phyloP scores from a whole-genome alignment of 1,284 basidiomycete genomes.

The Moniliella sp. region DNA sequence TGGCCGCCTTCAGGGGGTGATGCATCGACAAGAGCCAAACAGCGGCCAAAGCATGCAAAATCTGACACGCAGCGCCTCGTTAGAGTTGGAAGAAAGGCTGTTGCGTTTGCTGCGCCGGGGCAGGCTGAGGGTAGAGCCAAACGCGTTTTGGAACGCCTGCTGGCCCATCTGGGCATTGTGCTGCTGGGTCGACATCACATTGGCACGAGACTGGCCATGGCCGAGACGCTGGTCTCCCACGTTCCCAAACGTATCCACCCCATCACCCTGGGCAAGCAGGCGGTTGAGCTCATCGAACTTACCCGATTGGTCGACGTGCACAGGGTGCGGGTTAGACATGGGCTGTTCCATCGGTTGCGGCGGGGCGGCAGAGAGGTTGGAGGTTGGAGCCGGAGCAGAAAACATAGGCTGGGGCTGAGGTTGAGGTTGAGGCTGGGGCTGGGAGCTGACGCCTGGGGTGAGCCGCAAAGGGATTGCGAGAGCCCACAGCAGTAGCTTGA shows the following conservation, averaged over 20 bases:
- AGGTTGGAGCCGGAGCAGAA: no score
- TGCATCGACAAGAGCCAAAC: no score
- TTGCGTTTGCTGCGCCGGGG: slow-evolving; percentile 8
- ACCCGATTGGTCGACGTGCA: slow-evolving; percentile 10
- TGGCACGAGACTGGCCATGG: no score
- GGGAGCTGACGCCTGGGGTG: no score
- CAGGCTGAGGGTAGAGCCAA: slow-evolving; percentile 6
- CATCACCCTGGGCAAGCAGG: slow-evolving; percentile 25
- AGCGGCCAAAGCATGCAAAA: neutral
- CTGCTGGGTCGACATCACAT: neutral
- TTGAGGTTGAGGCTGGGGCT: no score
- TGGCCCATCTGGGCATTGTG: slow-evolving; percentile 6
- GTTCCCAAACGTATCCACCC: slow-evolving; percentile 31
- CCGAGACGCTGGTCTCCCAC: slow-evolving; percentile 29
- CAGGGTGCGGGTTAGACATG: slow-evolving; percentile 5
- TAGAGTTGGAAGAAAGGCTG: neutral
- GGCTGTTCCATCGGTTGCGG: slow-evolving; percentile 5
- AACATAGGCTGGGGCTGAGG: no score
- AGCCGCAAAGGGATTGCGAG: slow-evolving; percentile 92
- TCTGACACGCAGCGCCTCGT: neutral
- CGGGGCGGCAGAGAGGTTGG: no score
- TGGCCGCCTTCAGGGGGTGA: no score
- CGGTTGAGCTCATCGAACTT: slow-evolving; percentile 23
- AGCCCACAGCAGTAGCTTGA: slow-evolving; percentile 48
- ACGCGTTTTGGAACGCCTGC: neutral